Conservation (phyloP, 768 basidiomycete species). For the Lactarius pseudohatsudake region DNA sequence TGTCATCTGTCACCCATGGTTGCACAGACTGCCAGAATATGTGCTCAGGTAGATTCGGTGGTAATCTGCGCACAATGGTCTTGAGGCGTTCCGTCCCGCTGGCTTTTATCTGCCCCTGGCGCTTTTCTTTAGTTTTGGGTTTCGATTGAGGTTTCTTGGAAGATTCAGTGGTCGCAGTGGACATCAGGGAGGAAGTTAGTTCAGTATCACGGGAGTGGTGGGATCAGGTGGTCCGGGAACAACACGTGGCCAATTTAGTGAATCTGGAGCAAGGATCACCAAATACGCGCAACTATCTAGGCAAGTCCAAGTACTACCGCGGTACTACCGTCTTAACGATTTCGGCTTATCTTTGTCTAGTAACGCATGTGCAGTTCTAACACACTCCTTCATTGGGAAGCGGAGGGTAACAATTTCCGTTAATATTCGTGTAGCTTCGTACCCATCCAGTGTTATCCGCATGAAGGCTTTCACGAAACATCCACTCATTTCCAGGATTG, state of each 20-base stretch:
- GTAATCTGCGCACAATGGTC: slow-evolving; percentile 82
- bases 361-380: too few species aligned
- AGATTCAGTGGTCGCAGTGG: slow-evolving; percentile 26
- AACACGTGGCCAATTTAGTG: background rate
- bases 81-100: slow-evolving; percentile 66
- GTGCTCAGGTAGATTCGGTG: slow-evolving; percentile 88
- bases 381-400: too few species aligned
- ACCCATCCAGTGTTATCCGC: background rate
- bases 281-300: too few species aligned
- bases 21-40: slow-evolving; percentile 93
- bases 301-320: too few species aligned
- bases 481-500: too few species aligned
- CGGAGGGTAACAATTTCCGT: too few species aligned
- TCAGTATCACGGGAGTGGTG: background rate
- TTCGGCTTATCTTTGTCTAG: too few species aligned
- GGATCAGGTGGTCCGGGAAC: background rate
- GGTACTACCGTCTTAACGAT: background rate
- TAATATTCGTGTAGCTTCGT: background rate
- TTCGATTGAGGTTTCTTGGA: slow-evolving; percentile 31
- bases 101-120: slow-evolving; percentile 33
- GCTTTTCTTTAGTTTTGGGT: slow-evolving; percentile 36
- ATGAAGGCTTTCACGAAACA: background rate
- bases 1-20: slow-evolving; percentile 78
- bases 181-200: slow-evolving; percentile 4
- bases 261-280: too few species aligned